Conservation (phyloP, 1,284 basidiomycete species). For the Sporisorium scitamineum region DNA sequence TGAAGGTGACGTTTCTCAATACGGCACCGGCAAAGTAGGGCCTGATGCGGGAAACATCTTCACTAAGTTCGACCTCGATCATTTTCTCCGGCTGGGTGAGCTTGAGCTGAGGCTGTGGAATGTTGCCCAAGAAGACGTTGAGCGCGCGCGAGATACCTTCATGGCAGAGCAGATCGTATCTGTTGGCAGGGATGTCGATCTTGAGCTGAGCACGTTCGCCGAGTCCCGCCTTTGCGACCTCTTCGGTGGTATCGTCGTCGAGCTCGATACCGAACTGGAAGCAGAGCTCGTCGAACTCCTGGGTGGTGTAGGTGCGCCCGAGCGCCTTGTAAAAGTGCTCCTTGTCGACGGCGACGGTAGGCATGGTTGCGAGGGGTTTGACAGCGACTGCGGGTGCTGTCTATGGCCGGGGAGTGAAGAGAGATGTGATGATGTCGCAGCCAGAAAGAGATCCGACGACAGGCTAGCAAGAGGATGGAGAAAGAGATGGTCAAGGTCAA, state of each 20-base stretch:
- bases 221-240: constrained; percentile 80
- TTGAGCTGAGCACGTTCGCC: constrained; percentile 93
- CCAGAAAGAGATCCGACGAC: not conserved
- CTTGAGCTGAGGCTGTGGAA: constrained; percentile 74
- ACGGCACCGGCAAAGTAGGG: constrained; percentile 92
- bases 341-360: constrained; percentile 95
- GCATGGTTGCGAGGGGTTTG: constrained; percentile 75
- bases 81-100: constrained; percentile 53
- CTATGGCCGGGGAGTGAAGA: not conserved
- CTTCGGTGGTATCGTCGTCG: constrained; percentile 96
- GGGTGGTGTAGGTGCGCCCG: constrained; percentile 78
- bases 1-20: constrained; percentile 88
- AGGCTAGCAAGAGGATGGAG: not conserved
- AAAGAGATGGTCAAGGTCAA: constrained; percentile 2
- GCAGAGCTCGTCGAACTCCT: constrained; percentile 94
- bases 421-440: not conserved
- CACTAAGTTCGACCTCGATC: constrained; percentile 52
- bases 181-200: constrained; percentile 96
- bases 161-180: constrained; percentile 97
- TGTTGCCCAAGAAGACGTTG: constrained; percentile 83
- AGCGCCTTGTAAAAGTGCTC: constrained; percentile 90
- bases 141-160: constrained; percentile 94
- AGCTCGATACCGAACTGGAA: constrained; percentile 98
- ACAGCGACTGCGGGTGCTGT: not conserved
- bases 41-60: constrained; percentile 75